These are phyloP conservation scores for Leptographium wingfieldii DNA, from an alignment of 2,329 filamentous ascomycete genomes.

Conservation along the genomic window DNA sequence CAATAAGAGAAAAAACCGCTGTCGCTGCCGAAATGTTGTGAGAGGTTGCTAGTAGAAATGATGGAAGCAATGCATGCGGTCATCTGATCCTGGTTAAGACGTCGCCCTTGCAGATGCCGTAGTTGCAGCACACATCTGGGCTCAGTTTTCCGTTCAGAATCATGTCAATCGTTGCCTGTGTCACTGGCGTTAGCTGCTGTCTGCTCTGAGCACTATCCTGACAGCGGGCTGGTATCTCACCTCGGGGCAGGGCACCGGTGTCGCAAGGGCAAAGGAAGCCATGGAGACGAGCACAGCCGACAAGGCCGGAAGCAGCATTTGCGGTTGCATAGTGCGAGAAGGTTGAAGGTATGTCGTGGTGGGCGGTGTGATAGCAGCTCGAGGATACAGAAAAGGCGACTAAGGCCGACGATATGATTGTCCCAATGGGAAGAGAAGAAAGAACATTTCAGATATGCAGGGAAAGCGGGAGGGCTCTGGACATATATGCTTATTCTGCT, in stretches of 20 bases:
- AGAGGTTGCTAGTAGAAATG: not conserved
- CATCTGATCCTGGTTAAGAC: slow-evolving; percentile 25
- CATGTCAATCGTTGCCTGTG: slow-evolving; percentile 21
- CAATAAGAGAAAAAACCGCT: not conserved
- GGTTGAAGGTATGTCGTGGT: not conserved
- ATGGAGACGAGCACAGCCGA: slow-evolving; percentile 15
- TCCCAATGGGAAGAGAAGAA: not conserved
- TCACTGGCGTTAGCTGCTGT: slow-evolving; percentile 11
- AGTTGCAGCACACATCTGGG: slow-evolving; percentile 40
- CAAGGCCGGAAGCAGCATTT: slow-evolving; percentile 6
- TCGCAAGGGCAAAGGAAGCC: slow-evolving; percentile 16
- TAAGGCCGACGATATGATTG: not conserved
- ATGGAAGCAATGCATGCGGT: not conserved
- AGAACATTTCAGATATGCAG: not conserved
- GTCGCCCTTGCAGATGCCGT: slow-evolving; percentile 37
- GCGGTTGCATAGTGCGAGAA: slow-evolving; percentile 1
- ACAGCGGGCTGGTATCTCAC: slow-evolving; percentile 16
- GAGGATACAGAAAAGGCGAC: not conserved
- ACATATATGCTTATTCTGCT: not conserved
- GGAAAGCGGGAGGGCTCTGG: not conserved
- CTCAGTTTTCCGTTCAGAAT: slow-evolving; percentile 35
- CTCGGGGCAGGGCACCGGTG: slow-evolving; percentile 26
- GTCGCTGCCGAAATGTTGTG: not conserved
- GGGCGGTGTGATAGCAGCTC: not conserved
- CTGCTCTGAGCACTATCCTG: not conserved